Evolutionary conservation across 2,329 filamentous ascomycete genomes (phyloP).

Genomic region (Xylaria sp.): DNA sequence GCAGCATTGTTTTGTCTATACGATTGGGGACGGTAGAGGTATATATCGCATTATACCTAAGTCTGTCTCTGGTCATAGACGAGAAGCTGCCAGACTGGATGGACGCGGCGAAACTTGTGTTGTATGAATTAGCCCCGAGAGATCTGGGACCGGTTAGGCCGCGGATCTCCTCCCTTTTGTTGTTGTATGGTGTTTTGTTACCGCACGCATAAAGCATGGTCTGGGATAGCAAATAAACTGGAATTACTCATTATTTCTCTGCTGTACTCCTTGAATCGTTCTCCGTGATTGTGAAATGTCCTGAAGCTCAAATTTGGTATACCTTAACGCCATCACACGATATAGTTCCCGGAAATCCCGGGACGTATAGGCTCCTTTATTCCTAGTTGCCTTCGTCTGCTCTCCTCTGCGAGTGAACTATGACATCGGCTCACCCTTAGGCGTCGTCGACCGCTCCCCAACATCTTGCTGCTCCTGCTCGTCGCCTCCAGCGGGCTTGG

Average conservation of each 20-base stretch:
- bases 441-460: conserved; percentile 33
- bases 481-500: conserved; percentile 44
- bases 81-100: conserved; percentile 17
- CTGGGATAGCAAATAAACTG: conserved; percentile 53
- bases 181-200: conserved; percentile 46
- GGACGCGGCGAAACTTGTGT: conserved; percentile 20
- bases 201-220: conserved; percentile 45
- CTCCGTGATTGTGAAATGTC: not conserved
- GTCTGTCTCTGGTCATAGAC: conserved; percentile 13
- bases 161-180: conserved; percentile 37
- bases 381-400: not conserved
- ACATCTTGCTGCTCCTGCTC: conserved; percentile 45
- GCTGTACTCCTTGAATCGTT: conserved; percentile 38
- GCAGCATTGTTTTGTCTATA: conserved; percentile 25
- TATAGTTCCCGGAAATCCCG: not conserved
- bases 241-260: conserved; percentile 36
- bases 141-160: conserved; percentile 35
- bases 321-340: conserved; percentile 20
- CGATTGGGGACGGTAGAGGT: conserved; percentile 9
- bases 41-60: conserved; percentile 28
- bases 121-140: conserved; percentile 39
- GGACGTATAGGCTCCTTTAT: too few species aligned
- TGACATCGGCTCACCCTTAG: conserved; percentile 26
- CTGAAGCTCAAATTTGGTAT: conserved; percentile 7
- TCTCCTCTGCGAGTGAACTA: too few species aligned